Conservation (phyloP, 176 grass and related monocot species). For the Otatea glauca region DNA sequence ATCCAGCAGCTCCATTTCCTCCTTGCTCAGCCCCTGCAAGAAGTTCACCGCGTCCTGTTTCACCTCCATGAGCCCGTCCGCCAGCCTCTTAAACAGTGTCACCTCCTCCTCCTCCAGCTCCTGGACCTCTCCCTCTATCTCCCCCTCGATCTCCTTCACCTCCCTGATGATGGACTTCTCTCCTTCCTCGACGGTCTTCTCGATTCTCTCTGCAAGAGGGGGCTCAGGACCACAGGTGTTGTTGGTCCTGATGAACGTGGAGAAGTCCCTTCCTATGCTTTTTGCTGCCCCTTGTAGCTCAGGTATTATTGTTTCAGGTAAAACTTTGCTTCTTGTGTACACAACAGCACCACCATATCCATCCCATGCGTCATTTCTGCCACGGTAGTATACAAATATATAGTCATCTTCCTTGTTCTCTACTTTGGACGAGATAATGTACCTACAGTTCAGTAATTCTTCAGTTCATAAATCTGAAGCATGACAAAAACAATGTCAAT, state of each 20-base stretch:
- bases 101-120: conserved; percentile 77
- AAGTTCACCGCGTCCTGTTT: conserved; percentile 72
- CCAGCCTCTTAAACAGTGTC: conserved; percentile 63
- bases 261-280: conserved; percentile 71
- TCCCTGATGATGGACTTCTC: conserved; percentile 78
- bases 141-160: conserved; percentile 74
- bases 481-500: neutral
- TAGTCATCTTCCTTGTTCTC: conserved; percentile 95
- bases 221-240: conserved; percentile 92
- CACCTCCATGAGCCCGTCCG: conserved; percentile 69
- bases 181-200: conserved; percentile 81
- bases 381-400: conserved; percentile 90
- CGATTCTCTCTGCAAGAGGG: conserved; percentile 79
- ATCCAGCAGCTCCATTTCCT: conserved; percentile 93
- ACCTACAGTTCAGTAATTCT: conserved; percentile 54
- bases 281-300: conserved; percentile 79
- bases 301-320: conserved; percentile 76
- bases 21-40: conserved; percentile 73
- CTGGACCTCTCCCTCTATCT: conserved; percentile 73
- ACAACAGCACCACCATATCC: conserved; percentile 89
- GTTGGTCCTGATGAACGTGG: conserved; percentile 76
- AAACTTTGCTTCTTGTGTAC: conserved; percentile 76
- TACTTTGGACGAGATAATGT: conserved; percentile 91
- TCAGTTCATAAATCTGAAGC: conserved; percentile 10
- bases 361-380: conserved; percentile 96